Base-by-base conservation (phyloP, 2,329 filamentous ascomycete species). In the Hymenoscyphus occultus region DNA sequence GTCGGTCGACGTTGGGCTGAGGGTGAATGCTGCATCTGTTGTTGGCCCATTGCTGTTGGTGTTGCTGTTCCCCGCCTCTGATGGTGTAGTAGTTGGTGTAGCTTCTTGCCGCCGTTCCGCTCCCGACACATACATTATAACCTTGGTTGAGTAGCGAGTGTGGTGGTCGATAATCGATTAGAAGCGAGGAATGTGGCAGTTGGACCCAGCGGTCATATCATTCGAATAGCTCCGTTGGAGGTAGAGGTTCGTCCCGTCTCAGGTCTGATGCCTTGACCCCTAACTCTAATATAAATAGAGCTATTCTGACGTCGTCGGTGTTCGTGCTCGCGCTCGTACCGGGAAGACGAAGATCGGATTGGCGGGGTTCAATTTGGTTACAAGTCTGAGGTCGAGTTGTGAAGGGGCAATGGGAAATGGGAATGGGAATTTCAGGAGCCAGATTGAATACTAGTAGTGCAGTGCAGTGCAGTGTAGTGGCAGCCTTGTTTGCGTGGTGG, bases 201-300 rank as follows among this genome's bases (percentile, higher is more conserved):
- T 56, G 40, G 54, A 56, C 35, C 48, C 45, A 54, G 39, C 13
- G 32, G 48, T 54, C 48, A 54, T 54, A 22, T 54, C 48, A 54
- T 54, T 54, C 48, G 19, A 28, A 22, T 22, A 28, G 68, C 71
- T 62, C 75, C 76, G 62, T 74, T 75, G 28, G 68, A 54, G 48
- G 19, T 54, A 22, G 48, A 54, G 48, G 48, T 54, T 22, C 10
- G 48, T 54, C 22, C 48, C 19, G 48, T 54, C 48, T 54, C n/a
- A 12, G 3, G 48, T 12, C 48, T 28, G 2, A 22, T 28, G 4
- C 13, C 35, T 28, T 28, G 28, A 28, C 28, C 28, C 28, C 28
- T 28, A 28, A 28, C 28, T 28, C 28, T 28, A 28, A 28, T 28
- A 28, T 28, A 28, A 28, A 28, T 28, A 28, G 28, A 28, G 28